phyloP scores from a whole-genome alignment of 352 stramenopile genomes.

The Phytopythium montanum region DNA sequence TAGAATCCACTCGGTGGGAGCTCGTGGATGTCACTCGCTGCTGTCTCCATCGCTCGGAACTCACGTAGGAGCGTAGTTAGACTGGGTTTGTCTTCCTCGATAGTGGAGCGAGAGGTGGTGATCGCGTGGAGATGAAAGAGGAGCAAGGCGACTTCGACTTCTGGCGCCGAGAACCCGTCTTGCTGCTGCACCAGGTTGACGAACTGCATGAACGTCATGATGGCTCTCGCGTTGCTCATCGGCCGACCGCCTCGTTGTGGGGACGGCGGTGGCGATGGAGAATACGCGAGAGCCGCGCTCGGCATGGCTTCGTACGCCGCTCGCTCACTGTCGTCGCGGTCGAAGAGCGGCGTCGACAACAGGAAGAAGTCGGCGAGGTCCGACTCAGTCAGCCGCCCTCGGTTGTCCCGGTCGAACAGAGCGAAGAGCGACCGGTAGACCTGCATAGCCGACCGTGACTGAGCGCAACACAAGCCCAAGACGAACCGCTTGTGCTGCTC shows the following conservation, averaged over 20 bases:
- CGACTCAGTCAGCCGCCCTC: conserved; percentile 17
- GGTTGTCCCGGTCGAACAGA: conserved; percentile 33
- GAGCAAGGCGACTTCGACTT: conserved; percentile 21
- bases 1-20: not conserved
- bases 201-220: conserved; percentile 22
- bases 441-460: conserved; percentile 16
- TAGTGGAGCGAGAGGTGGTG: too few species aligned
- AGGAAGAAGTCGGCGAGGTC: conserved; percentile 21
- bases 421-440: conserved; percentile 38
- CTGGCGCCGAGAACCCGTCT: conserved; percentile 9
- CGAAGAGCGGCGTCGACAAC: not conserved
- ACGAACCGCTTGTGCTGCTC: conserved; percentile 19
- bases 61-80: not conserved
- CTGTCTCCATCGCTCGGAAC: not conserved
- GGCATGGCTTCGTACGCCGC: conserved; percentile 20
- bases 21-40: not conserved
- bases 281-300: conserved; percentile 4
- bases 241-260: not conserved
- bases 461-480: conserved; percentile 30
- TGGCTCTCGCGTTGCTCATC: not conserved
- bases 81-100: not conserved
- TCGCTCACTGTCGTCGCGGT: not conserved
- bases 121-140: conserved; percentile 12
- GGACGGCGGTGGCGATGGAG: conserved; percentile 12
- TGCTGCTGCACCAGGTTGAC: conserved; percentile 15